These are phyloP conservation scores for Spencermartinsiella ligniputridi DNA, from an alignment of 1,139 yeast species.

Conservation along the genomic window DNA sequence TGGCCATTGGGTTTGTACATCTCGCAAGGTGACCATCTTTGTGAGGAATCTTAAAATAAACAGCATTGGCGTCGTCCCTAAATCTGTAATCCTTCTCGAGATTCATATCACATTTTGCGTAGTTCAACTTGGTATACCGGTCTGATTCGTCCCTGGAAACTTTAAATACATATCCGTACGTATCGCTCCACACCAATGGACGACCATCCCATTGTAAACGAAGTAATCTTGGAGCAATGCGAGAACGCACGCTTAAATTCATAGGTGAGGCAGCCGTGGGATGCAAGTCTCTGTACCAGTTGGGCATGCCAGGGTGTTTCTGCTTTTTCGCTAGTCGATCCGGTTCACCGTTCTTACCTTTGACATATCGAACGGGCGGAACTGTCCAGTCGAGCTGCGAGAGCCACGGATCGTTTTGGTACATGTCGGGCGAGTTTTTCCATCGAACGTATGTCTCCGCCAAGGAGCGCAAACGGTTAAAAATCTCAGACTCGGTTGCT, in stretches of 20 bases:
- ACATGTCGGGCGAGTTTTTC: conserved; percentile 28
- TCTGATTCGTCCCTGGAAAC: conserved; percentile 41
- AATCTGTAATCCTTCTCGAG: conserved; percentile 31
- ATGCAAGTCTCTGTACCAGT: conserved; percentile 82
- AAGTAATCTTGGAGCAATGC: conserved; percentile 72
- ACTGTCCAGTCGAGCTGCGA: conserved; percentile 84
- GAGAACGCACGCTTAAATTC: conserved; percentile 63
- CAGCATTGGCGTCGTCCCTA: conserved; percentile 21
- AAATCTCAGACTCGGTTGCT: conserved; percentile 53
- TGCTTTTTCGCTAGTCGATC: conserved; percentile 52
- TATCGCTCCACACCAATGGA: conserved; percentile 76
- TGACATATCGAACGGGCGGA: conserved; percentile 56
- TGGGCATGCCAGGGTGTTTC: conserved; percentile 85
- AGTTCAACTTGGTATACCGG: conserved; percentile 49
- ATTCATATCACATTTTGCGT: conserved; percentile 39
- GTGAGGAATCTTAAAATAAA: conserved; percentile 75
- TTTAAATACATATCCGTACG: conserved; percentile 85
- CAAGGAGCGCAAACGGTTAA: conserved; percentile 51
- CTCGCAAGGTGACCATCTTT: conserved; percentile 76
- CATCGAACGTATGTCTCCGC: conserved; percentile 56
- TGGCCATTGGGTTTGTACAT: conserved; percentile 77
- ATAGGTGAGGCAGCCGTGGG: conserved; percentile 45
- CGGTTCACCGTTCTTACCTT: conserved; percentile 59
- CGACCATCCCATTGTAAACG: conserved; percentile 80
- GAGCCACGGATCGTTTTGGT: conserved; percentile 74